A percentile compares a stretch with the other conserved stretches of the same genome.
phyloP scores from a whole-genome alignment of 257 asterid genomes.

The Solanum sejunctum region DNA sequence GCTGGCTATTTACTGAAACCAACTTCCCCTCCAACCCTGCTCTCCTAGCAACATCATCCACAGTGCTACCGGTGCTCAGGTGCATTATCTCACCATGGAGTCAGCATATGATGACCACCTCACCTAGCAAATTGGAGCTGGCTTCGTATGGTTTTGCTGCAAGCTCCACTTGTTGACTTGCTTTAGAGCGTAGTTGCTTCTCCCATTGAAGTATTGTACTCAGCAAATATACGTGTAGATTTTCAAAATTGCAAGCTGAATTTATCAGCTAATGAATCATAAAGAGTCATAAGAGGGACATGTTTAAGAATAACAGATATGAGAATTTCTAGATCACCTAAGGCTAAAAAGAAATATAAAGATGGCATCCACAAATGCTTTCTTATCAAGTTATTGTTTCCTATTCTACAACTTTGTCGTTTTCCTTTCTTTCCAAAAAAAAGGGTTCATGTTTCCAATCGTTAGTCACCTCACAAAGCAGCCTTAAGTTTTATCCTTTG shows the following conservation, averaged over 20 bases:
- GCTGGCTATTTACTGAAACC: slow-evolving; percentile 76
- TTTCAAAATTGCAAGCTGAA: not conserved
- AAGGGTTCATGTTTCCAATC: not conserved
- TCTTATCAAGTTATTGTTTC: not conserved
- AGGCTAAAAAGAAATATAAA: not conserved
- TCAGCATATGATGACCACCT: slow-evolving; percentile 85
- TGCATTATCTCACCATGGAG: slow-evolving; percentile 88
- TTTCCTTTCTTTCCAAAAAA: not conserved
- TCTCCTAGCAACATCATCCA: slow-evolving; percentile 86
- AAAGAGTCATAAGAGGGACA: not conserved
- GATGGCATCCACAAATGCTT: not conserved
- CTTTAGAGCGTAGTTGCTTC: slow-evolving; percentile 76
- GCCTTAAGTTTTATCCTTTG: not conserved
- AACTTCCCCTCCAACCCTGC: slow-evolving; percentile 75
- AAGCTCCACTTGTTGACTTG: slow-evolving; percentile 27
- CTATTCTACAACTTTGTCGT: not conserved
- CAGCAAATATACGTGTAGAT: slow-evolving; percentile 50
- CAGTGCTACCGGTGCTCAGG: slow-evolving; percentile 76
- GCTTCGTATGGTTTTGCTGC: slow-evolving; percentile 7
- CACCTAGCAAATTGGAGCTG: slow-evolving; percentile 36
- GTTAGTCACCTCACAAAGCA: not conserved
- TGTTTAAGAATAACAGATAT: not conserved
- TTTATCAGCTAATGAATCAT: not conserved
- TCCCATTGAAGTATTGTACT: slow-evolving; percentile 99
- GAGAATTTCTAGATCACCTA: not conserved